phyloP scores from a whole-genome alignment of 2,329 filamentous ascomycete species.

The Knoxdaviesia capensis region DNA sequence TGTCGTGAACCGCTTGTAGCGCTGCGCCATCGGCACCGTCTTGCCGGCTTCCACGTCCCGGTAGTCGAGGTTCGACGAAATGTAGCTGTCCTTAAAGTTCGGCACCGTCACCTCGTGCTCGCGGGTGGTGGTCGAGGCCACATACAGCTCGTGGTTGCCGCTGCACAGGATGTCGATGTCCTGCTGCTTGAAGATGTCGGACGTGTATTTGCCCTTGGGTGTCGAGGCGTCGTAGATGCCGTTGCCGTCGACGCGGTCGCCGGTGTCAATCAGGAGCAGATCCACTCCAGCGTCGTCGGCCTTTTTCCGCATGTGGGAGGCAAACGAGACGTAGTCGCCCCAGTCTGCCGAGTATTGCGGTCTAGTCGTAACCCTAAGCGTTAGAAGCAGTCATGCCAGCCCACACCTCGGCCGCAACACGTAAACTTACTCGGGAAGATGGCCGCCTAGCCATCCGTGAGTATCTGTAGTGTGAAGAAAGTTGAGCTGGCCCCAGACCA shows the following conservation, averaged over 20 bases:
- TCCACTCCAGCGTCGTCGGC: constrained; percentile 66
- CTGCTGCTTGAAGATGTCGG: constrained; percentile 70
- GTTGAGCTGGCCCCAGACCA: constrained; percentile 89
- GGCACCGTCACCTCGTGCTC: constrained; percentile 69
- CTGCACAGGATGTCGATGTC: constrained; percentile 66
- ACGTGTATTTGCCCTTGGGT: constrained; percentile 76
- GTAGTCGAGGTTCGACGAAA: constrained; percentile 88
- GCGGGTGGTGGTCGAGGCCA: constrained; percentile 51
- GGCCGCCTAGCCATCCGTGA: constrained; percentile 88
- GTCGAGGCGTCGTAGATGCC: constrained; percentile 79
- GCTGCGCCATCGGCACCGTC: constrained; percentile 54
- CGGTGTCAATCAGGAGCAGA: constrained; percentile 84
- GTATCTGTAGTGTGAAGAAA: constrained; percentile 94
- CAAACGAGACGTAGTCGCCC: constrained; percentile 94
- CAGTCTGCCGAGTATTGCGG: constrained; percentile 88
- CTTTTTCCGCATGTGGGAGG: constrained; percentile 57
- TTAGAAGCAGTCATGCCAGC: not conserved
- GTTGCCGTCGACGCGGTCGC: constrained; percentile 84
- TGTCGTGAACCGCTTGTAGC: constrained; percentile 79
- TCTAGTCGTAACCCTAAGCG: constrained; percentile 19
- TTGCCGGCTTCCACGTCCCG: constrained; percentile 51
- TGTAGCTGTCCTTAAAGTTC: constrained; percentile 59
- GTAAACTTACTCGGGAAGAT: constrained; percentile 58
- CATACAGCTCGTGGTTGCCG: constrained; percentile 93
- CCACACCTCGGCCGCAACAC: not conserved